phyloP scores from a whole-genome alignment of 2,329 filamentous ascomycete genomes.

The Aspergillus sp. region DNA sequence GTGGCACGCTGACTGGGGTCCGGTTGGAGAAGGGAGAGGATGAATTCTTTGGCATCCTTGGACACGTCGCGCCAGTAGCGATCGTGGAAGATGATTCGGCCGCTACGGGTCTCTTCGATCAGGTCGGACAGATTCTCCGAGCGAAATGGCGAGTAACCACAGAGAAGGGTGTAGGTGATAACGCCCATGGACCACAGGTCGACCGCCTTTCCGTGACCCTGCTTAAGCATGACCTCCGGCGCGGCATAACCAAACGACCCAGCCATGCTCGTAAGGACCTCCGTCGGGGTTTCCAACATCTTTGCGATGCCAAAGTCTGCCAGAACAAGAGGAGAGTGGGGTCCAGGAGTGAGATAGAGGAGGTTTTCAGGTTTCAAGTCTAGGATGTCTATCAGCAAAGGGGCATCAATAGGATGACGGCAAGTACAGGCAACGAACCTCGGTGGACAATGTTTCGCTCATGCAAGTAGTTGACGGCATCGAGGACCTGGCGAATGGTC shows the following conservation, averaged over 20 bases:
- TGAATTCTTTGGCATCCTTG: slow-evolving; percentile 90
- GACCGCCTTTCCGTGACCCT: slow-evolving; percentile 93
- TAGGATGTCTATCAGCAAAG: slow-evolving; percentile 30
- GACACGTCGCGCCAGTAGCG: slow-evolving; percentile 98
- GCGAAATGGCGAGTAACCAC: slow-evolving; percentile 95
- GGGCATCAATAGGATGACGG: too few relatives aligned
- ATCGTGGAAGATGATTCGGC: slow-evolving; percentile 86
- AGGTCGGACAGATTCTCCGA: slow-evolving; percentile 88
- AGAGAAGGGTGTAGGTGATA: slow-evolving; percentile 96
- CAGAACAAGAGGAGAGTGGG: slow-evolving; percentile 77
- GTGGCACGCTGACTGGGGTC: slow-evolving; percentile 68
- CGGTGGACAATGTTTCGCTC: slow-evolving; percentile 90
- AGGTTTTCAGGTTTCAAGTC: slow-evolving; percentile 98
- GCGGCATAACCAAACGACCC: slow-evolving; percentile 97
- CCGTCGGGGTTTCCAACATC: slow-evolving; percentile 83
- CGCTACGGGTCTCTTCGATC: slow-evolving; percentile 84
- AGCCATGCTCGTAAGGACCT: slow-evolving; percentile 95
- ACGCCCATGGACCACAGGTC: slow-evolving; percentile 99
- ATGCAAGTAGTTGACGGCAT: slow-evolving; percentile 90
- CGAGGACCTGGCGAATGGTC: slow-evolving; percentile 88
- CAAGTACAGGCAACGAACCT: slow-evolving; percentile 48
- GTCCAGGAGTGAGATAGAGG: slow-evolving; percentile 73
- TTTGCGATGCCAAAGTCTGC: slow-evolving; percentile 99
- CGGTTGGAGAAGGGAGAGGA: slow-evolving; percentile 69
- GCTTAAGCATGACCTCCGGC: slow-evolving; percentile 96